Evolutionary conservation across 306 rosid species (phyloP).

Genomic region (Rosa rugosa): DNA sequence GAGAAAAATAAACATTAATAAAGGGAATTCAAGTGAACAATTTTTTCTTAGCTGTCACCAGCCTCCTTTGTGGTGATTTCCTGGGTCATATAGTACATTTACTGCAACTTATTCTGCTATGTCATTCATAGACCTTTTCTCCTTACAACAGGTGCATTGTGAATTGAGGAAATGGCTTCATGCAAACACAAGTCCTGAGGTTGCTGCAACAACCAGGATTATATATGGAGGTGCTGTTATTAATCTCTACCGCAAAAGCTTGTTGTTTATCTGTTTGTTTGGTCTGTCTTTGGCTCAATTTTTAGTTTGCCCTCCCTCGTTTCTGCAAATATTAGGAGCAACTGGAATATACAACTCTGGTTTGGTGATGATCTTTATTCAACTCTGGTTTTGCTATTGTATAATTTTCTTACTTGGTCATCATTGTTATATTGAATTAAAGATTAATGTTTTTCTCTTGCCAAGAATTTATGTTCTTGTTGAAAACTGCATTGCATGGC

Average conservation of each 20-base stretch:
- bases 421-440: not conserved
- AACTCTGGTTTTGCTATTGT: not conserved
- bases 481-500: not conserved
- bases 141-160: slow-evolving; percentile 32
- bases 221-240: slow-evolving; percentile 42
- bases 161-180: slow-evolving; percentile 51
- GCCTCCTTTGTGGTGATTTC: not conserved
- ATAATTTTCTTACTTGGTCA: not conserved
- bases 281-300: not conserved
- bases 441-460: not conserved
- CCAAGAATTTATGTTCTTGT: not conserved
- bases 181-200: slow-evolving; percentile 35
- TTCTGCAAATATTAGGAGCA: not conserved
- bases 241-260: not conserved
- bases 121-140: not conserved
- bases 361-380: not conserved
- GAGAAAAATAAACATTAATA: not conserved
- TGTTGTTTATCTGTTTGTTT: not conserved
- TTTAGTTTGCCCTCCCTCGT: not conserved
- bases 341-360: not conserved
- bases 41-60: not conserved
- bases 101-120: not conserved
- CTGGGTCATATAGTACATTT: not conserved
- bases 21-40: not conserved
- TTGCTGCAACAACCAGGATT: slow-evolving; percentile 42